Conservation (phyloP, 768 basidiomycete species). For the Amylocystis lapponica region DNA sequence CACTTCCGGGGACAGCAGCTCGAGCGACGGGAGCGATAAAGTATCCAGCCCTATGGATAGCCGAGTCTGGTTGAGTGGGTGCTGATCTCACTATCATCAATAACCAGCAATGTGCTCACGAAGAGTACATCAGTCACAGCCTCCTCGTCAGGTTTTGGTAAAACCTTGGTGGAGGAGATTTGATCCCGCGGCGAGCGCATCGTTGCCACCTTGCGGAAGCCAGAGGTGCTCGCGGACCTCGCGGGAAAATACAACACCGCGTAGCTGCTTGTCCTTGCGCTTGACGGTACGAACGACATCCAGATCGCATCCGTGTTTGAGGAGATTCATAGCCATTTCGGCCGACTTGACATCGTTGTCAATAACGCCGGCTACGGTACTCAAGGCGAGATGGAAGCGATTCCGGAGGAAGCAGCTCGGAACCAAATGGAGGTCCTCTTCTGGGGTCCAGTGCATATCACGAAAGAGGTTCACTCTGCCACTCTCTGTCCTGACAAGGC, state of each 20-base stretch:
- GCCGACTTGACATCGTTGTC: conserved; percentile 24
- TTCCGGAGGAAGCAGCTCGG: conserved; percentile 28
- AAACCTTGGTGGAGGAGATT: conserved; percentile 23
- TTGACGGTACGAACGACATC: conserved; percentile 26
- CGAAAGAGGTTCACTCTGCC: conserved; percentile 25
- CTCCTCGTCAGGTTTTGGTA: conserved; percentile 28
- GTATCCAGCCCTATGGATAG: no score
- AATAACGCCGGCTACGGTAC: conserved; percentile 22
- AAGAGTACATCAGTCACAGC: conserved; percentile 25
- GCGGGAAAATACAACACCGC: conserved; percentile 12
- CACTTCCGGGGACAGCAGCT: no score
- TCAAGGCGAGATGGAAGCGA: conserved; percentile 32
- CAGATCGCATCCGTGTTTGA: conserved; percentile 13
- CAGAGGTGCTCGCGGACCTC: conserved; percentile 17
- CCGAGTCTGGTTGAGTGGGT: background rate
- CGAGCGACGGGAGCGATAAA: no score
- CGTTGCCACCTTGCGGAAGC: conserved; percentile 28
- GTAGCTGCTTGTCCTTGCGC: conserved; percentile 23
- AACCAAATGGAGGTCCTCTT: conserved; percentile 36
- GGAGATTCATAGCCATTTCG: conserved; percentile 16
- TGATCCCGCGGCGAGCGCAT: conserved; percentile 27
- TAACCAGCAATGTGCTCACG: background rate
- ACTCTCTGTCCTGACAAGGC: background rate
- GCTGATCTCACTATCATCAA: background rate
- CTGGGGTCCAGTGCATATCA: conserved; percentile 38